Evolutionary conservation across 192 early-diverging fungal genomes (phyloP).

Genomic region (Podila verticillata): DNA sequence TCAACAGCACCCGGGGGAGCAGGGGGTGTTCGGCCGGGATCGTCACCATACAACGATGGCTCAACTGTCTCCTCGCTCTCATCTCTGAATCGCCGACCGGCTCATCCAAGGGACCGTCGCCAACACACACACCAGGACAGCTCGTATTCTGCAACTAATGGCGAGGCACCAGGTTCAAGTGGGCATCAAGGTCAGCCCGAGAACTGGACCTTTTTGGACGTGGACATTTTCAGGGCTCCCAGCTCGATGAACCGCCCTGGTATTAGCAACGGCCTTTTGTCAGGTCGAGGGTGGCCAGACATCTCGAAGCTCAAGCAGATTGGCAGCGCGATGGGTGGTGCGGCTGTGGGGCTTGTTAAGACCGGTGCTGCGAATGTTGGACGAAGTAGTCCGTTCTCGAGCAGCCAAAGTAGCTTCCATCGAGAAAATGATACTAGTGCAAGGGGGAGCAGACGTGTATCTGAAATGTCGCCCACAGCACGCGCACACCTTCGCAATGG

Average conservation of each 20-base stretch:
- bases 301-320: slow-evolving; percentile 34
- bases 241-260: slow-evolving; percentile 18
- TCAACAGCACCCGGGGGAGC: neutral
- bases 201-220: slow-evolving; percentile 48
- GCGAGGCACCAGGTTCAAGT: neutral
- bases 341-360: slow-evolving; percentile 33
- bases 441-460: neutral
- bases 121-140: neutral
- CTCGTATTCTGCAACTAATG: neutral
- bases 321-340: slow-evolving; percentile 44
- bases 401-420: neutral
- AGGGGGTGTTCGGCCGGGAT: neutral
- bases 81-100: neutral
- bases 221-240: slow-evolving; percentile 32
- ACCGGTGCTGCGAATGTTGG: slow-evolving; percentile 18
- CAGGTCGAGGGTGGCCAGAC: slow-evolving; percentile 37
- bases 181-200: slow-evolving; percentile 18
- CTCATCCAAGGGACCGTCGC: neutral
- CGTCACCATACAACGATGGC: neutral
- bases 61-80: neutral
- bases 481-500: neutral
- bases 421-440: neutral
- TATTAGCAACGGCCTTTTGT: slow-evolving; percentile 6
- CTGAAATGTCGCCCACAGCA: neutral
- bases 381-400: neutral